Evolutionary conservation across 192 early-diverging fungal species (phyloP).

Genomic region (Coemansia sp.): DNA sequence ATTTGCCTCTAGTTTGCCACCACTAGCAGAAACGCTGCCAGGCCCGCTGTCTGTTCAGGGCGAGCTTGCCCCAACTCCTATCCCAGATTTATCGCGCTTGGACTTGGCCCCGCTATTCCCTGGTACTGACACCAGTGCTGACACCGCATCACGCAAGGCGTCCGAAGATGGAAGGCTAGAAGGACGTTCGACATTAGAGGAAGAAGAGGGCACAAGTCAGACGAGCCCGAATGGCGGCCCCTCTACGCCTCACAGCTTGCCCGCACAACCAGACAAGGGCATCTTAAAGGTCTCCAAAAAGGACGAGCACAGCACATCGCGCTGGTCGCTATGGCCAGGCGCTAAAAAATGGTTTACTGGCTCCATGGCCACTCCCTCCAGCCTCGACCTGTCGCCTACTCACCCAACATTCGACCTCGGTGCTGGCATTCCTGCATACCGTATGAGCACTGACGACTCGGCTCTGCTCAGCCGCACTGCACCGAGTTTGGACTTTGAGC

Average conservation of each 20-base stretch:
- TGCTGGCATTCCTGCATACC: conserved; percentile 43
- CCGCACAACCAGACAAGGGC: conserved; percentile 36
- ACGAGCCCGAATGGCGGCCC: background rate
- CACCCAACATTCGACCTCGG: conserved; percentile 46
- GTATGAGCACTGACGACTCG: conserved; percentile 15
- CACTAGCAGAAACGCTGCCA: background rate
- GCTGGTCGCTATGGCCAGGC: conserved; percentile 52
- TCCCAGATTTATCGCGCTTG: conserved; percentile 15
- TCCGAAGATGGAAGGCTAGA: background rate
- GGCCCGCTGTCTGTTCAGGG: background rate
- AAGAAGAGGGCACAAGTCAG: background rate
- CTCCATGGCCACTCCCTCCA: conserved; percentile 16
- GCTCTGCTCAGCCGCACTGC: conserved; percentile 32
- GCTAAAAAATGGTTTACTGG: conserved; percentile 51
- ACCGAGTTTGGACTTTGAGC: conserved; percentile 54
- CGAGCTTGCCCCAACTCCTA: background rate
- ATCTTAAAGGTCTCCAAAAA: conserved; percentile 49
- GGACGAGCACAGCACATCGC: conserved; percentile 29
- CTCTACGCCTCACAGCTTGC: conserved; percentile 2
- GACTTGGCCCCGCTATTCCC: conserved; percentile 49
- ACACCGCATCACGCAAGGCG: background rate
- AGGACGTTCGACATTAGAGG: background rate
- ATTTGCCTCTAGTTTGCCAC: background rate
- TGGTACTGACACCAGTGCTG: background rate
- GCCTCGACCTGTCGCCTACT: conserved; percentile 10